Evolutionary conservation across 139 green algal genomes (phyloP).

Genomic region (Penium margaritaceum): DNA sequence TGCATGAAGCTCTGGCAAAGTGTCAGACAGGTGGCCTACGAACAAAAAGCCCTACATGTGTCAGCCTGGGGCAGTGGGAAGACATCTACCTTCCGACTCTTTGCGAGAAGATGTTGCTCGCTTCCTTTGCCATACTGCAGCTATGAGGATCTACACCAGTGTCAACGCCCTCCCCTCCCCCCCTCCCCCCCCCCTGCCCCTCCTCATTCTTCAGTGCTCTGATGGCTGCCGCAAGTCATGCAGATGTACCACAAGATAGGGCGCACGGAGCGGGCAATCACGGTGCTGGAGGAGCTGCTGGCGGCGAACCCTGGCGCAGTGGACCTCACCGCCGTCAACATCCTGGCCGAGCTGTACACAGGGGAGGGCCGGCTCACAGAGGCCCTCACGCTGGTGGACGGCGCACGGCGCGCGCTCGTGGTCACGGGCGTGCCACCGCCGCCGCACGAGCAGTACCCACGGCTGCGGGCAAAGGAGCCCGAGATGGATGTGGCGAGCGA

Average conservation of each 20-base stretch:
- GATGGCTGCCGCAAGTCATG: too few species aligned
- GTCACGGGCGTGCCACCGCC: too few species aligned
- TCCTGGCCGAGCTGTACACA: constrained; percentile 67
- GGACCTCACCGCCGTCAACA: constrained; percentile 79
- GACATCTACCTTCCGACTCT: too few species aligned
- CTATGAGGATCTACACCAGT: not conserved
- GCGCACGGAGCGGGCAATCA: constrained; percentile 48
- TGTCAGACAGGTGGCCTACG: too few species aligned
- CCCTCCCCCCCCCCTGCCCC: not conserved
- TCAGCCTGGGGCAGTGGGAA: too few species aligned
- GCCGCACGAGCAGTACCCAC: not conserved
- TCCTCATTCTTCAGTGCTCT: not conserved
- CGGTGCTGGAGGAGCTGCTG: constrained; percentile 44
- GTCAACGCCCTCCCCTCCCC: not conserved
- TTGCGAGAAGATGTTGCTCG: too few species aligned
- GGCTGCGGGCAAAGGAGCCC: too few species aligned
- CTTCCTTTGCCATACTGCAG: too few species aligned
- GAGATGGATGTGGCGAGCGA: too few species aligned
- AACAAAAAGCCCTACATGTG: too few species aligned
- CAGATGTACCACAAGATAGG: constrained; percentile 58
- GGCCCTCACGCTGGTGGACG: constrained; percentile 55
- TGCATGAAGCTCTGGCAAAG: too few species aligned
- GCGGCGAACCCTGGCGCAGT: not conserved
- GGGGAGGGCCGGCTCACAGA: constrained; percentile 47
- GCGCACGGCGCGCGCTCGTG: too few species aligned